Evolutionary conservation across 176 grass and related monocot species (phyloP).

Genomic region (Cenchrus fungigraminus): DNA sequence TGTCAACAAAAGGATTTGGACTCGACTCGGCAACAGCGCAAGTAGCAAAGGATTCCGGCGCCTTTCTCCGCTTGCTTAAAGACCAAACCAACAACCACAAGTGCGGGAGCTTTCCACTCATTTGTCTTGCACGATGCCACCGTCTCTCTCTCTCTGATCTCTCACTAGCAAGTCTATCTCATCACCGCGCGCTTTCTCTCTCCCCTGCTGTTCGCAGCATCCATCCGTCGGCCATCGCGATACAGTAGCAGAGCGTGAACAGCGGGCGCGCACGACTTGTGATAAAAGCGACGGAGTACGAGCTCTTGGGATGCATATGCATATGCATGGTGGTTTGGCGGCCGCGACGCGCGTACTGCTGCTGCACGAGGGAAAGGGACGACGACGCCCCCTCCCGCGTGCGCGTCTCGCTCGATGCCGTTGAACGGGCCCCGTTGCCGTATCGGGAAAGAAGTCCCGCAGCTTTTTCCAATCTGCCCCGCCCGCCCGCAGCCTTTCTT

Average conservation of each 20-base stretch:
- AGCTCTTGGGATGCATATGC: no score
- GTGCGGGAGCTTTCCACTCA: constrained; percentile 2
- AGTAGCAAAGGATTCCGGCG: neutral
- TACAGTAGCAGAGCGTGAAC: neutral
- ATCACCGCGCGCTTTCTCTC: neutral
- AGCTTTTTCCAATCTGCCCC: neutral
- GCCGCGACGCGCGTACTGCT: neutral
- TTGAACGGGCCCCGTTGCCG: constrained; percentile 44
- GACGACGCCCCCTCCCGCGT: neutral
- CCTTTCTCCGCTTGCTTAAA: constrained; percentile 21
- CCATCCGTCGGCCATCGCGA: no score
- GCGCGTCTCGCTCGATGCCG: constrained; percentile 18
- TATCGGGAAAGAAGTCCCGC: constrained; percentile 36
- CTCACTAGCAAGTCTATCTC: no score
- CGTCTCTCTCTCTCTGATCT: no score
- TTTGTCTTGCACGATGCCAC: neutral
- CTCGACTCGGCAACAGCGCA: neutral
- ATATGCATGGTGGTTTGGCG: neutral
- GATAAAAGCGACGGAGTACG: neutral
- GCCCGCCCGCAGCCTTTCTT: neutral
- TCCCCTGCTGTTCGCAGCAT: neutral
- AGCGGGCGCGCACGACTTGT: neutral
- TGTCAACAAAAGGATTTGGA: constrained; percentile 25
- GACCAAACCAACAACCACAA: constrained; percentile 19
- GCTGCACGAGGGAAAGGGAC: neutral